Evolutionary conservation across 2,329 filamentous ascomycete genomes (phyloP).

Genomic region (Orbilia brochopaga): DNA sequence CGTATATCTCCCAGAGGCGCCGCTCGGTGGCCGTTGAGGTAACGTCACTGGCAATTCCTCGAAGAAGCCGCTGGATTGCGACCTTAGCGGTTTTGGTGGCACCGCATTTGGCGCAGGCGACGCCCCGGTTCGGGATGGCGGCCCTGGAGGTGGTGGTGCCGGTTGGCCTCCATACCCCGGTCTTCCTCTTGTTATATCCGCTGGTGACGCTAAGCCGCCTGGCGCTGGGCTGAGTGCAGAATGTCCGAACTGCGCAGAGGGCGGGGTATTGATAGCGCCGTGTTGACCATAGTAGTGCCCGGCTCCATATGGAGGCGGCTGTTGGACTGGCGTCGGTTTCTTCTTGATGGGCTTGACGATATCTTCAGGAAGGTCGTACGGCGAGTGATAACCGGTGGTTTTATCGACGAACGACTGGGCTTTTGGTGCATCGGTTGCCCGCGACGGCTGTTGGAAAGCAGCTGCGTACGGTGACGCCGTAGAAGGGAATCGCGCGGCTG

Average conservation of each 20-base stretch:
- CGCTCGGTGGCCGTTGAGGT: slow-evolving; percentile 31
- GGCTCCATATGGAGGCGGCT: slow-evolving; percentile 29
- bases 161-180: slow-evolving; percentile 26
- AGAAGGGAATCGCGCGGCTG: slow-evolving; percentile 53
- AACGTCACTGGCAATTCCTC: slow-evolving; percentile 30
- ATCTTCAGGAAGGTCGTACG: slow-evolving; percentile 93
- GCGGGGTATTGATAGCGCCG: slow-evolving; percentile 7
- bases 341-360: slow-evolving; percentile 71
- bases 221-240: slow-evolving; percentile 21
- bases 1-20: slow-evolving; percentile 29
- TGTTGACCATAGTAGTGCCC: slow-evolving; percentile 15
- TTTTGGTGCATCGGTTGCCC: slow-evolving; percentile 62
- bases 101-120: slow-evolving; percentile 20
- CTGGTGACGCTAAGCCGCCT: slow-evolving; percentile 27
- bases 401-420: slow-evolving; percentile 88
- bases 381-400: slow-evolving; percentile 90
- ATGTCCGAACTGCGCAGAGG: slow-evolving; percentile 21
- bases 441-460: slow-evolving; percentile 56
- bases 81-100: slow-evolving; percentile 19
- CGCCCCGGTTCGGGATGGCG: slow-evolving; percentile 6
- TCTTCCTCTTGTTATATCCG: slow-evolving; percentile 31
- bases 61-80: slow-evolving; percentile 34
- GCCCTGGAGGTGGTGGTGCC: slow-evolving; percentile 13
- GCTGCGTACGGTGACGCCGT: slow-evolving; percentile 54
- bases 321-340: slow-evolving; percentile 64